These are phyloP conservation scores for Penicillium salamii DNA, from an alignment of 495 filamentous ascomycete species.

Conservation along the genomic window DNA sequence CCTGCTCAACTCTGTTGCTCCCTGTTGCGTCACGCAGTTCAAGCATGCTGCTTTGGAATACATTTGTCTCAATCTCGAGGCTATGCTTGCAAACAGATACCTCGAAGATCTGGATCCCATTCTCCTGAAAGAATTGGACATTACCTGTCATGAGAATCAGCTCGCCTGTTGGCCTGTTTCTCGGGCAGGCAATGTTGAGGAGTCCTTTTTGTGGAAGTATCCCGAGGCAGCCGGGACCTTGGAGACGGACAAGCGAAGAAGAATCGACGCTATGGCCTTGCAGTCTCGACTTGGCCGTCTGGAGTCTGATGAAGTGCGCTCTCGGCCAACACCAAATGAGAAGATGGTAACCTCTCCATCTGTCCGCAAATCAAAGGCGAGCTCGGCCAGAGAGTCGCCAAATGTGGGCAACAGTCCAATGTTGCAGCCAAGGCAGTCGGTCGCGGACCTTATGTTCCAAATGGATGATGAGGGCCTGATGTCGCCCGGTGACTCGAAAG, in stretches of 20 bases:
- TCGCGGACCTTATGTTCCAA: conserved; percentile 82
- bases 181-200: conserved; percentile 68
- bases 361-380: conserved; percentile 50
- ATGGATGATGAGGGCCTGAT: conserved; percentile 77
- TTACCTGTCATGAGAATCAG: conserved; percentile 78
- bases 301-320: conserved; percentile 47
- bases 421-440: conserved; percentile 62
- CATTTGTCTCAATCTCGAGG: conserved; percentile 51
- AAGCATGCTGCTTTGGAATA: conserved; percentile 89
- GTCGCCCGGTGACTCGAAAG: conserved; percentile 29
- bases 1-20: conserved; percentile 77
- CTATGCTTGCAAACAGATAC: conserved; percentile 39
- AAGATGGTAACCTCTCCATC: conserved; percentile 54
- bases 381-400: conserved; percentile 43
- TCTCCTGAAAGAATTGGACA: conserved; percentile 72
- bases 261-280: conserved; percentile 59
- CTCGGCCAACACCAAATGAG: conserved; percentile 44
- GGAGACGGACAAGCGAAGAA: conserved; percentile 51
- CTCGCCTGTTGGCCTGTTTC: conserved; percentile 69
- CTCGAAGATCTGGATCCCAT: conserved; percentile 87
- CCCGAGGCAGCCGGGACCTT: conserved; percentile 57
- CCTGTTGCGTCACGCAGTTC: conserved; percentile 78
- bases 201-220: conserved; percentile 67
- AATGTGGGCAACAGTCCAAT: conserved; percentile 50
- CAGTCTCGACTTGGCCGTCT: conserved; percentile 57